phyloP scores from a whole-genome alignment of 768 basidiomycete genomes.

The Tephrocybe sp. region DNA sequence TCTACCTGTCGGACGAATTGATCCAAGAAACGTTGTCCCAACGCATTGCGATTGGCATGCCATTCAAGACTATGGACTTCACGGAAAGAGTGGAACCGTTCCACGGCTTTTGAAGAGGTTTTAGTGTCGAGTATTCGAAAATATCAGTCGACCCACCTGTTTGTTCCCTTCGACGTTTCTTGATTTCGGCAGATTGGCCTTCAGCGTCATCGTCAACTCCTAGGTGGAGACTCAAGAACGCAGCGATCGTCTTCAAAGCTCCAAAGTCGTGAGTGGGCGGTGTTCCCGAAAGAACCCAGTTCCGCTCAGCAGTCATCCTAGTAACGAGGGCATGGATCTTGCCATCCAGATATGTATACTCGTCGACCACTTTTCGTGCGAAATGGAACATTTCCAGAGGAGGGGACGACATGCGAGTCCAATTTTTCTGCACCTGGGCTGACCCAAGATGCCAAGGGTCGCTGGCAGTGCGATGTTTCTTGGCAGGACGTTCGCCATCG shows the following conservation, averaged over 20 bases:
- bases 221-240: conserved; percentile 86
- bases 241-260: conserved; percentile 86
- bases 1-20: conserved; percentile 80
- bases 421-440: conserved; percentile 62
- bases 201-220: conserved; percentile 90
- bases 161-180: conserved; percentile 79
- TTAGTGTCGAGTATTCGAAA: conserved; percentile 17
- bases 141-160: conserved; percentile 50
- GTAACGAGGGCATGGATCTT: conserved; percentile 78
- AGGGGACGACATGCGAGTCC: conserved; percentile 76
- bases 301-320: conserved; percentile 69
- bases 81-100: conserved; percentile 95
- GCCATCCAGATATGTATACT: conserved; percentile 90
- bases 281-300: conserved; percentile 97
- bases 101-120: conserved; percentile 54
- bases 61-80: conserved; percentile 90
- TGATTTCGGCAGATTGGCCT: conserved; percentile 68
- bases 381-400: conserved; percentile 94
- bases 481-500: conserved; percentile 38
- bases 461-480: conserved; percentile 62
- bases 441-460: conserved; percentile 80
- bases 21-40: conserved; percentile 81
- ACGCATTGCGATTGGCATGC: conserved; percentile 82
- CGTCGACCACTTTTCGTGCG: conserved; percentile 85
- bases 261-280: conserved; percentile 91